Percentiles rank a stretch among this genome's conserved stretches.
phyloP scores from a whole-genome alignment of 2,329 filamentous ascomycete species.

The Graphilbum sp. region DNA sequence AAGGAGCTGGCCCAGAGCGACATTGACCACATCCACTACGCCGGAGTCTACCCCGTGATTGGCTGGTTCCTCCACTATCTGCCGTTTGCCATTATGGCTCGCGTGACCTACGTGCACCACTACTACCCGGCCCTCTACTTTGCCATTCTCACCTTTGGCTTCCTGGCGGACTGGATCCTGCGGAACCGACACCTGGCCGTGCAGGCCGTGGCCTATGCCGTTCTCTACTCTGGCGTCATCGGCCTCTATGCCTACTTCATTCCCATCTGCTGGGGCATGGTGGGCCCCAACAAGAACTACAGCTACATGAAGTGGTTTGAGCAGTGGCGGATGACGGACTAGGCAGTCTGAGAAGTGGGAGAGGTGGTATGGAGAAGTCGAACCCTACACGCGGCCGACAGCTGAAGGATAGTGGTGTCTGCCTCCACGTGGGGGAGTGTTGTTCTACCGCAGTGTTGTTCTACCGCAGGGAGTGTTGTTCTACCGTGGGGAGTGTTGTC shows the following conservation, averaged over 20 bases:
- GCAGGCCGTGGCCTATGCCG: conserved; percentile 52
- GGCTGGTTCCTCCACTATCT: conserved; percentile 96
- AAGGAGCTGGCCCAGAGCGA: conserved; percentile 62
- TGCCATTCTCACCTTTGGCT: conserved; percentile 77
- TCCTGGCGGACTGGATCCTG: conserved; percentile 73
- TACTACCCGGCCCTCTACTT: conserved; percentile 99
- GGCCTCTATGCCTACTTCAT: conserved; percentile 82
- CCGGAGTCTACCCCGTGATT: conserved; percentile 75
- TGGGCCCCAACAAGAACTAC: conserved; percentile 69
- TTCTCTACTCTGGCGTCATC: conserved; percentile 59
- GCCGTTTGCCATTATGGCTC: conserved; percentile 92
- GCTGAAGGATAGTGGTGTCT: too few species aligned
- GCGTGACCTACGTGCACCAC: conserved; percentile 97
- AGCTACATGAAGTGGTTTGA: conserved; percentile 87
- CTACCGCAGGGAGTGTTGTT: too few species aligned
- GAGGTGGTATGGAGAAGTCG: too few species aligned
- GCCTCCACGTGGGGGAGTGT: too few species aligned
- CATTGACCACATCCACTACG: conserved; percentile 88
- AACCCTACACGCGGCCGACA: too few species aligned
- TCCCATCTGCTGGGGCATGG: conserved; percentile 93
- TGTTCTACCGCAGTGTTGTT: too few species aligned
- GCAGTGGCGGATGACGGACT: conserved; percentile 69
- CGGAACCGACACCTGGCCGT: conserved; percentile 46
- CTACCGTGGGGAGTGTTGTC: too few species aligned
- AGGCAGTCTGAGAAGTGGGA: too few species aligned